Percentiles rank a stretch among this genome's conserved stretches.
Conservation (phyloP, 768 basidiomycete species). For the Suillus cothurnatus region DNA sequence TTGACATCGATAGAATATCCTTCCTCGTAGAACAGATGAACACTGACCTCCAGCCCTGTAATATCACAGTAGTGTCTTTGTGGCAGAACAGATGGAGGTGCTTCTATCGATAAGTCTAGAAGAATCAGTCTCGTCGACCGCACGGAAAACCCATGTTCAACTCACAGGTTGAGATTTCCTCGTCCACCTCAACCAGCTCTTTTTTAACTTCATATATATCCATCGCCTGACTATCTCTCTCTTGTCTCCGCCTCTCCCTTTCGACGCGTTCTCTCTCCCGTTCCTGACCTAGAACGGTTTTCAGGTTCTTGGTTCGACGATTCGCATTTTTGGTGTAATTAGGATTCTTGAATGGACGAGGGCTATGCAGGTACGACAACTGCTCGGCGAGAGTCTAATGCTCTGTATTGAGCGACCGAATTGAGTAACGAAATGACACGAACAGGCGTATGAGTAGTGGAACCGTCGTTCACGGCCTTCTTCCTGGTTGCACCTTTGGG, state of each 20-base stretch:
- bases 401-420: neutral
- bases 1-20: neutral
- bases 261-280: slow-evolving; percentile 74
- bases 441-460: slow-evolving; percentile 24
- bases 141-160: slow-evolving; percentile 7
- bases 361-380: slow-evolving; percentile 67
- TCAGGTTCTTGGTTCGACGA: slow-evolving; percentile 77
- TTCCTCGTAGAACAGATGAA: neutral
- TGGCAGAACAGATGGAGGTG: slow-evolving; percentile 79
- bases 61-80: slow-evolving; percentile 84
- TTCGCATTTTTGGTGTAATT: slow-evolving; percentile 69
- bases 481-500: slow-evolving; percentile 31
- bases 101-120: slow-evolving; percentile 79
- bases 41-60: slow-evolving; percentile 73
- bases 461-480: slow-evolving; percentile 12
- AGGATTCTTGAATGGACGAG: slow-evolving; percentile 80
- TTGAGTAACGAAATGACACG: slow-evolving; percentile 4
- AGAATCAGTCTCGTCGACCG: neutral
- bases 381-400: slow-evolving; percentile 71
- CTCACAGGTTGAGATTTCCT: slow-evolving; percentile 75
- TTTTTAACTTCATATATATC: slow-evolving; percentile 49
- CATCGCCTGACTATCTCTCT: slow-evolving; percentile 48
- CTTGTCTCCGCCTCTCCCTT: slow-evolving; percentile 57
- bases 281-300: slow-evolving; percentile 76
- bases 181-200: slow-evolving; percentile 35